These are phyloP conservation scores for Pulchroboletus neoregius DNA, from an alignment of 1,284 basidiomycete genomes.

Conservation along the genomic window DNA sequence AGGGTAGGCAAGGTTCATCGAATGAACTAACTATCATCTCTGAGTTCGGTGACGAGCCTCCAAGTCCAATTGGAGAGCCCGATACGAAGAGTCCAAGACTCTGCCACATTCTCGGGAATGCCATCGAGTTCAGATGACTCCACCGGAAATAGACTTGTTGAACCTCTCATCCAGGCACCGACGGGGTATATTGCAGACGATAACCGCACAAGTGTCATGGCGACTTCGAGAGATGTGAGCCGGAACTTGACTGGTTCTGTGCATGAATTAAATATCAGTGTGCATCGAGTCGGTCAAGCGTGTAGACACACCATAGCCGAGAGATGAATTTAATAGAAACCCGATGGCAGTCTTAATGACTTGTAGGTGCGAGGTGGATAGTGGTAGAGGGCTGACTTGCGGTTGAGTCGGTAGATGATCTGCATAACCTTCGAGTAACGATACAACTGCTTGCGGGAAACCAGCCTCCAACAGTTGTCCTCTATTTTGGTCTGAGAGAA, in stretches of 20 bases:
- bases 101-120: slow-evolving; percentile 35
- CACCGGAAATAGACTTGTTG: slow-evolving; percentile 25
- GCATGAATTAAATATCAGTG: slow-evolving; percentile 2
- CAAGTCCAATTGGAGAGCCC: slow-evolving; percentile 72
- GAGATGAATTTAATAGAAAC: slow-evolving; percentile 73
- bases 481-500: slow-evolving; percentile 58
- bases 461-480: slow-evolving; percentile 62
- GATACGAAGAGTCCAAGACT: slow-evolving; percentile 63
- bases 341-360: slow-evolving; percentile 77
- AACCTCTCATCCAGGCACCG: slow-evolving; percentile 50
- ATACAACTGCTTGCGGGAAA: slow-evolving; percentile 61
- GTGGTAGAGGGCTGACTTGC: slow-evolving; percentile 41
- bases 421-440: slow-evolving; percentile 65
- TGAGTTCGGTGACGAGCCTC: slow-evolving; percentile 64
- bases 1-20: not conserved
- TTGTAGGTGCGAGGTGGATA: slow-evolving; percentile 61
- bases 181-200: slow-evolving; percentile 67
- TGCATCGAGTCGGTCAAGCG: not conserved
- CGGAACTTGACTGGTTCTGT: slow-evolving; percentile 68
- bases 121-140: slow-evolving; percentile 19
- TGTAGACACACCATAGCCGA: slow-evolving; percentile 62
- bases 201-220: slow-evolving; percentile 63
- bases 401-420: slow-evolving; percentile 47
- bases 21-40: slow-evolving; percentile 51
- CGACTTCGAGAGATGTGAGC: slow-evolving; percentile 62